These are phyloP conservation scores for Quercus parvula DNA, from an alignment of 306 rosid genomes.

Conservation along the genomic window DNA sequence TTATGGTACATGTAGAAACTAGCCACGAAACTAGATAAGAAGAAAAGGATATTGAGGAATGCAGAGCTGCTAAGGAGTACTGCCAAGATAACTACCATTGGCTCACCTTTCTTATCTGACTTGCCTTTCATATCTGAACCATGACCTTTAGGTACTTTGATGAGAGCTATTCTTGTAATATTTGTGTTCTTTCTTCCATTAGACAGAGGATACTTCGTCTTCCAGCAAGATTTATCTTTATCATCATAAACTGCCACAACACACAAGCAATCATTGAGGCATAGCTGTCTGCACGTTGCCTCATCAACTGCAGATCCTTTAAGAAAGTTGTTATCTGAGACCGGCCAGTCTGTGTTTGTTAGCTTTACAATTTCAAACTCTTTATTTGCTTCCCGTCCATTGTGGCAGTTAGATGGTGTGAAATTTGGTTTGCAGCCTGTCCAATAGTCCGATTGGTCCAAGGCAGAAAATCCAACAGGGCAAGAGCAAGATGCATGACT, in stretches of 20 bases:
- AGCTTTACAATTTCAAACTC: no score
- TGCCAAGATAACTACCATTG: not conserved
- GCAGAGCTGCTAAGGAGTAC: conserved; percentile 31
- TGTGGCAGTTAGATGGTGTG: not conserved
- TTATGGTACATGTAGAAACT: not conserved
- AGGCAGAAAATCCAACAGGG: not conserved
- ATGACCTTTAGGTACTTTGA: conserved; percentile 3
- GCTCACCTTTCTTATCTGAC: not conserved
- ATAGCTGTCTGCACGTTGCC: not conserved
- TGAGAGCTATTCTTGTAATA: not conserved
- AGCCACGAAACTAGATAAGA: not conserved
- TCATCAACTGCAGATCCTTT: not conserved
- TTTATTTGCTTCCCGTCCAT: no score
- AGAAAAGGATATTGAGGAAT: conserved; percentile 8
- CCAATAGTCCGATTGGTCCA: not conserved
- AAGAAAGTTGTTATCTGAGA: not conserved
- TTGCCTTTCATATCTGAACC: not conserved
- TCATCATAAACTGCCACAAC: not conserved
- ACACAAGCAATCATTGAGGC: conserved; percentile 18
- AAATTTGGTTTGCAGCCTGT: not conserved
- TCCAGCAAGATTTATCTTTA: not conserved
- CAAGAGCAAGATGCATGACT: not conserved
- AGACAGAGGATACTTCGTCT: conserved; percentile 26
- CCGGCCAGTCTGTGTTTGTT: no score
- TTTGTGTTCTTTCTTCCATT: conserved; percentile 14